These are phyloP conservation scores for Avena eriantha DNA, from an alignment of 176 grass and related monocot genomes.

Conservation along the genomic window DNA sequence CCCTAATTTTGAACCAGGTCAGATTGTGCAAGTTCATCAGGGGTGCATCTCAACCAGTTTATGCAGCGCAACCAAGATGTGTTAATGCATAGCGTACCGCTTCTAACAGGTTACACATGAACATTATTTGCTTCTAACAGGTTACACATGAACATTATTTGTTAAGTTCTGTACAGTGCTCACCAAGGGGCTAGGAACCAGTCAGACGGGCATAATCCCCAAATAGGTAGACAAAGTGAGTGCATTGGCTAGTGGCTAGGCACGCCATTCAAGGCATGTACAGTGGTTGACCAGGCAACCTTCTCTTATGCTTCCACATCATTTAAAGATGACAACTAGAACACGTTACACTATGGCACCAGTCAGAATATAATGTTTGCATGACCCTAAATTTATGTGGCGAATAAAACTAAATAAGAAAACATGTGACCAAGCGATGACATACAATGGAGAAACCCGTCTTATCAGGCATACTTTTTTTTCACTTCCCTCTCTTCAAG, in stretches of 20 bases:
- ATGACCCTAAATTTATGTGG: background rate
- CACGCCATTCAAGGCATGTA: background rate
- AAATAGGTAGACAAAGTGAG: background rate
- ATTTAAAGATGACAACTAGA: constrained; percentile 6
- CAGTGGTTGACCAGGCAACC: background rate
- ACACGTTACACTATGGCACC: background rate
- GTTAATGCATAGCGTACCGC: background rate
- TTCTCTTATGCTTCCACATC: background rate
- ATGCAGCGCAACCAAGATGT: background rate
- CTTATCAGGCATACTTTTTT: background rate
- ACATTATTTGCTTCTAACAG: constrained; percentile 1
- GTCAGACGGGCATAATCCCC: background rate
- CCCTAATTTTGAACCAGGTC: background rate
- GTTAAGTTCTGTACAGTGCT: background rate
- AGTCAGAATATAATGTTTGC: background rate
- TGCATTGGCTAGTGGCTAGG: background rate
- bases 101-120: background rate
- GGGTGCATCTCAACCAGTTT: constrained; percentile 8
- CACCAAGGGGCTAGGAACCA: background rate
- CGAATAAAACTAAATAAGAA: background rate
- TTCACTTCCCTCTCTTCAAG: background rate
- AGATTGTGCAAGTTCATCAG: background rate
- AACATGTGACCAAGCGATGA: background rate
- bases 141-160: constrained; percentile 14
- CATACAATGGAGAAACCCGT: background rate